These are phyloP conservation scores for Narthecium ossifragum DNA, from an alignment of 106 monocot species.

Conservation along the genomic window DNA sequence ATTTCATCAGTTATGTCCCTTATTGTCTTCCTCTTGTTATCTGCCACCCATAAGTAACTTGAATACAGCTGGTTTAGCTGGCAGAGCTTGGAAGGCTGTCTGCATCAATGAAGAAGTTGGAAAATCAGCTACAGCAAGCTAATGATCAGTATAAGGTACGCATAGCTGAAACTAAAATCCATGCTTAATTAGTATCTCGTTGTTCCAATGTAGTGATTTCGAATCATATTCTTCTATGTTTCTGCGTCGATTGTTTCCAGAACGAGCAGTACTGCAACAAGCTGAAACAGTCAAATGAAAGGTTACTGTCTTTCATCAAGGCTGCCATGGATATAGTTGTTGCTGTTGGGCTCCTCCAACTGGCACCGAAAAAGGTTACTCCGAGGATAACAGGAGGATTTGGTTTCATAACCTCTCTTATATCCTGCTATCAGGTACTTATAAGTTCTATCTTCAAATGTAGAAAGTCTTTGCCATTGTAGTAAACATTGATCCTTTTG, in stretches of 20 bases:
- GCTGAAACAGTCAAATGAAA: slow-evolving; percentile 68
- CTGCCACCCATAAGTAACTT: neutral
- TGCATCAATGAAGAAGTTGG: slow-evolving; percentile 65
- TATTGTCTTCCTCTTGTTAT: neutral
- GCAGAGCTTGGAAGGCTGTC: slow-evolving; percentile 65
- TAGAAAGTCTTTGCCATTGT: neutral
- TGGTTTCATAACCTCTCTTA: slow-evolving; percentile 72
- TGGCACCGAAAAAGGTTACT: slow-evolving; percentile 79
- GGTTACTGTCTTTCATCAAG: slow-evolving; percentile 65
- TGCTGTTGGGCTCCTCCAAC: slow-evolving; percentile 77
- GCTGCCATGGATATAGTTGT: slow-evolving; percentile 80
- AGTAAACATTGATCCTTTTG: neutral
- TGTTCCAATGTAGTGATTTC: neutral
- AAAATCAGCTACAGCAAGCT: slow-evolving; percentile 62
- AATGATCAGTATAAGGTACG: slow-evolving; percentile 51
- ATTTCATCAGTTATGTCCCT: too few relatives aligned
- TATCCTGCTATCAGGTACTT: slow-evolving; percentile 85
- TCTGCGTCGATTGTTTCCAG: slow-evolving; percentile 18
- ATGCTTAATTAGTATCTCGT: neutral
- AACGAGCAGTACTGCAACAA: slow-evolving; percentile 59
- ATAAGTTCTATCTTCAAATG: neutral
- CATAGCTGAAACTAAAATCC: neutral
- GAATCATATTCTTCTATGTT: neutral
- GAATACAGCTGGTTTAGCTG: slow-evolving; percentile 23
- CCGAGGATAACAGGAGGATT: slow-evolving; percentile 78